Evolutionary conservation across 768 basidiomycete genomes (phyloP), one percentile per base, ranked within the genome.

Genomic region (Peribolospora kevripleyi): DNA sequence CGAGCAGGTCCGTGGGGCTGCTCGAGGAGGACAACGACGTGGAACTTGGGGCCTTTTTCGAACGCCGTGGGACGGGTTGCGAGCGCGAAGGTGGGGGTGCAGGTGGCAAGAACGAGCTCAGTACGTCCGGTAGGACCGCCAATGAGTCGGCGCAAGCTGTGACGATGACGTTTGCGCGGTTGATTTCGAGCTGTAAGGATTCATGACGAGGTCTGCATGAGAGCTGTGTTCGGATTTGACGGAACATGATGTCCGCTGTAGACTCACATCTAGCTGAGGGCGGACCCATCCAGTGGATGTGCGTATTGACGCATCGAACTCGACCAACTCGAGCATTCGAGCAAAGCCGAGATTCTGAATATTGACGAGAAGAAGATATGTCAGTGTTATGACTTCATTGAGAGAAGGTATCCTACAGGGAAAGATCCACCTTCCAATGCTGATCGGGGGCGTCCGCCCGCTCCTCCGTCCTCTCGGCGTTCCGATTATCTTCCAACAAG

Each of bases 131-230:
- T 5, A 70, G 14, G 1, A 62, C 63, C 0, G 60, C 59, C 3
- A 68, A 40, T 3, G 68, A 65, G 54, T 70, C 69, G 4, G 69
- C 67, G 53, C 69, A 70, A 11, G 64, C 60, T 0, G 65, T 59
- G 5, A 68, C 39, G 11, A 48, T 42, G 5, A 57, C 37, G 11
- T 47, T 55, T 1, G 58, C 49, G 5, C 50, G 43, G n/a, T 42
- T 41, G 14, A 60, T 50, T 49, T 49, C 42, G 45, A 60, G 46
- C 58, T 61, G 46, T 7, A 42, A 1, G n/a, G 25, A 13, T 2
- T 41, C 5, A 13, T 9, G 3, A 37, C 6, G 9, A 47, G 8
- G 11, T 47, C 48, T 2, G 40, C n/a, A 36, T 38, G 45, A 11
- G 42, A 25, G 1, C 25, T 38, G 36, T 42, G 0, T 3, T 6